phyloP scores from a whole-genome alignment of 768 basidiomycete species.

The Tricholomella constricta region DNA sequence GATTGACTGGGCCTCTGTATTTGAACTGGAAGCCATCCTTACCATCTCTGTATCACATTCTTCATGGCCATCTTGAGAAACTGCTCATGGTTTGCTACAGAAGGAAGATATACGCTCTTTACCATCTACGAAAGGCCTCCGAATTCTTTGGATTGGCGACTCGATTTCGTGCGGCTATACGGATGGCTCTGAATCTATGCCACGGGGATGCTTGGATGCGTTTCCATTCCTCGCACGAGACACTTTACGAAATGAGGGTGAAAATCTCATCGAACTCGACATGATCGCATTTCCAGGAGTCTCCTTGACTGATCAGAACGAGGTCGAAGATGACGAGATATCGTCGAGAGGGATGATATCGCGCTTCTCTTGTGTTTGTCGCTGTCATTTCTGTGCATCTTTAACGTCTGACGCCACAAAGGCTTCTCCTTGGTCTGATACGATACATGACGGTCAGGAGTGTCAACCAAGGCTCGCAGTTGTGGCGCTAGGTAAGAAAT shows the following conservation, averaged over 20 bases:
- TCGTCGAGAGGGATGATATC: slow-evolving; percentile 4
- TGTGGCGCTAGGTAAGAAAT: slow-evolving; percentile 4
- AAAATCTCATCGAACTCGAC: slow-evolving; percentile 5
- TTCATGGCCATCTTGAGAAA: not conserved
- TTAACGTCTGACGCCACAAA: not conserved
- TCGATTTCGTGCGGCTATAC: slow-evolving; percentile 11
- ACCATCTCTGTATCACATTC: not conserved
- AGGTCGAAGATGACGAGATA: slow-evolving; percentile 1
- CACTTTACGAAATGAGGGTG: slow-evolving; percentile 2
- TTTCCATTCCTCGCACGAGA: slow-evolving; percentile 12
- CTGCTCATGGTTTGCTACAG: too few relatives aligned
- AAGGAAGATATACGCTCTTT: not conserved
- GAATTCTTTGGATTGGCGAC: slow-evolving; percentile 2
- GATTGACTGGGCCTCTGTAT: slow-evolving; percentile 10
- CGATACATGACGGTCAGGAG: not conserved
- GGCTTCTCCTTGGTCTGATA: slow-evolving; percentile 3
- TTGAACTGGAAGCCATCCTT: slow-evolving; percentile 10
- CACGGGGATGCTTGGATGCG: slow-evolving; percentile 11
- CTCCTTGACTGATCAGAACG: slow-evolving; percentile 4
- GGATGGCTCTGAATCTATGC: slow-evolving; percentile 2
- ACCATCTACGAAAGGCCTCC: too few relatives aligned
- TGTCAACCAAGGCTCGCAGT: not conserved
- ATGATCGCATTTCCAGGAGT: slow-evolving; percentile 9
- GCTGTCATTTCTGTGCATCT: not conserved
- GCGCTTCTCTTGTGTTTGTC: not conserved